phyloP scores from a whole-genome alignment of 2,329 filamentous ascomycete species.

The Scedosporium minutisporum region DNA sequence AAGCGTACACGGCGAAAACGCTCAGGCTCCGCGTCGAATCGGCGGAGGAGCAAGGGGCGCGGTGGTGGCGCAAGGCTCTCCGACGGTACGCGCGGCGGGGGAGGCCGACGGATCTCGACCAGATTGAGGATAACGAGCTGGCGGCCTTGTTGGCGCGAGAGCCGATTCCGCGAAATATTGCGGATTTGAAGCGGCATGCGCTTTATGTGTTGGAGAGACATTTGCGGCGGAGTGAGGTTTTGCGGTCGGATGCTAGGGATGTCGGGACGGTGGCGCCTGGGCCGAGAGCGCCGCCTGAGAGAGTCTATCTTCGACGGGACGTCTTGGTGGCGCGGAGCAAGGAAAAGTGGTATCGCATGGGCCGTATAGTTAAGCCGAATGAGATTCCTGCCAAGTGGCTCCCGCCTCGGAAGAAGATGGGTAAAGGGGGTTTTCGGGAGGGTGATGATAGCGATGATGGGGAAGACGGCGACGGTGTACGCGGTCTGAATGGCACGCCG shows the following conservation, averaged over 20 bases:
- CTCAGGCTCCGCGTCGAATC: constrained; percentile 68
- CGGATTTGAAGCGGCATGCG: constrained; percentile 81
- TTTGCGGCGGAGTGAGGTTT: constrained; percentile 71
- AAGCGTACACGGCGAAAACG: constrained; percentile 85
- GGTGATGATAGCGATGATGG: constrained; percentile 13
- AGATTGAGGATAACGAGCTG: constrained; percentile 74
- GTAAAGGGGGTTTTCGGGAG: constrained; percentile 12
- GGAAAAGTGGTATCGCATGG: constrained; percentile 86
- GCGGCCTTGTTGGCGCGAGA: constrained; percentile 62
- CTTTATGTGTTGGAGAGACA: constrained; percentile 79
- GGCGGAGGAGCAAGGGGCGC: constrained; percentile 34
- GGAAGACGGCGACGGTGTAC: constrained; percentile 27
- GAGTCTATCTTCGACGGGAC: constrained; percentile 72
- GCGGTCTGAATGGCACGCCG: constrained; percentile 39
- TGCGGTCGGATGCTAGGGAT: constrained; percentile 58
- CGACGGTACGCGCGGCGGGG: constrained; percentile 32
- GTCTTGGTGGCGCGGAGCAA: constrained; percentile 68
- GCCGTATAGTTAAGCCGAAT: constrained; percentile 65
- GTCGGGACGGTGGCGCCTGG: constrained; percentile 72
- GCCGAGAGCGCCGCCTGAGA: constrained; percentile 53
- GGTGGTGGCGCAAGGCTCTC: constrained; percentile 46
- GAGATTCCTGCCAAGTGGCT: constrained; percentile 78
- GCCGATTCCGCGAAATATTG: constrained; percentile 75
- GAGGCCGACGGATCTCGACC: constrained; percentile 55
- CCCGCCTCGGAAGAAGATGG: constrained; percentile 23